A percentile compares a stretch with the other conserved stretches of the same genome.
Conservation (phyloP, 192 early-diverging fungal species). For the Backusella westeae region DNA sequence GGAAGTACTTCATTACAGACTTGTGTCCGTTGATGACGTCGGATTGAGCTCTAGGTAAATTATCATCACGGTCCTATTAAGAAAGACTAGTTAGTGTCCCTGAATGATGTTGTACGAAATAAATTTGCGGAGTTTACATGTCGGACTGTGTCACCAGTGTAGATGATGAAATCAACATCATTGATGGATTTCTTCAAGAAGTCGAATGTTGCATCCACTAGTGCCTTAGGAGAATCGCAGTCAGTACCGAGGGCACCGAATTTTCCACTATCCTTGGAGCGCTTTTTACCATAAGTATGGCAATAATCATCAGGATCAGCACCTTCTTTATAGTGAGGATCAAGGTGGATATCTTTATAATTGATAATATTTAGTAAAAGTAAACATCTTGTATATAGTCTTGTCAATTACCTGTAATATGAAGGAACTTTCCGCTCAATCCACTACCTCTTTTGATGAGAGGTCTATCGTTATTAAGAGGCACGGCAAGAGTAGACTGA, state of each 20-base stretch:
- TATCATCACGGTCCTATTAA: constrained; percentile 23
- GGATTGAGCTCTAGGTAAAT: constrained; percentile 10
- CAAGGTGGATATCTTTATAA: constrained; percentile 38
- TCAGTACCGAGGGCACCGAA: constrained; percentile 32
- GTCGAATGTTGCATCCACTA: constrained; percentile 28
- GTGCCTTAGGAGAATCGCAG: constrained; percentile 28
- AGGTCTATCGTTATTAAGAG: background rate
- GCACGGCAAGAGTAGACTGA: background rate
- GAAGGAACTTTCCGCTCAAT: constrained; percentile 29
- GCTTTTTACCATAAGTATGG: constrained; percentile 19
- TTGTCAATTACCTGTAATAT: constrained; percentile 28
- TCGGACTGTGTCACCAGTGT: constrained; percentile 40
- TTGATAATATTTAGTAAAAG: background rate
- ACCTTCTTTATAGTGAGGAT: constrained; percentile 24
- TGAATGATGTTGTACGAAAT: background rate
- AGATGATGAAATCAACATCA: constrained; percentile 40
- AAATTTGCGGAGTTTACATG: constrained; percentile 29
- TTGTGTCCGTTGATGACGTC: constrained; percentile 28
- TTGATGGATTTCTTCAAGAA: constrained; percentile 27
- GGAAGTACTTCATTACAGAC: constrained; percentile 20
- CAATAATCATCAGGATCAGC: constrained; percentile 33
- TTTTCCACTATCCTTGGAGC: constrained; percentile 33
- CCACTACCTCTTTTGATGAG: constrained; percentile 2
- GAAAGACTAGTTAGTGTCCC: background rate
- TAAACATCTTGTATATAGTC: background rate